Evolutionary conservation across 1,284 basidiomycete genomes (phyloP).

Genomic region (Coriolopsis trogii): DNA sequence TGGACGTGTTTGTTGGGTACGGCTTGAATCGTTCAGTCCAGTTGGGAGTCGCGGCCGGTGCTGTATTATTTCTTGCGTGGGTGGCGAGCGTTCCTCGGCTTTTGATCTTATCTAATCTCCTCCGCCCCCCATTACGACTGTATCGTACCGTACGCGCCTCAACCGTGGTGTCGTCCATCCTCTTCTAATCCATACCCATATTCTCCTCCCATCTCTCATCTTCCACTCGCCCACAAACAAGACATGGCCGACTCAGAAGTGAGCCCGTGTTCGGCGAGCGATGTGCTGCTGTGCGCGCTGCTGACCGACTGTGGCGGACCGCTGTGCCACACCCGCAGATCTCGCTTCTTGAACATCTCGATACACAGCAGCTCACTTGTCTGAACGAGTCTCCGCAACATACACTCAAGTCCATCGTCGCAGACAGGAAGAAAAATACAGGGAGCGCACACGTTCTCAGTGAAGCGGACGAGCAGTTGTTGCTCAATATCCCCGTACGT

Average conservation of each 20-base stretch:
- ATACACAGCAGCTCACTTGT: constrained; percentile 67
- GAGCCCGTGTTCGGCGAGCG: constrained; percentile 1
- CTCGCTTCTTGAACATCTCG: constrained; percentile 65
- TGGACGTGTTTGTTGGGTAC: constrained; percentile 1
- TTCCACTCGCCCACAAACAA: neutral
- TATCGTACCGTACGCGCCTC: constrained; percentile 1
- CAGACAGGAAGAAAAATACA: constrained; percentile 51
- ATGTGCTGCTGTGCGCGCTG: neutral
- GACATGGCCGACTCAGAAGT: constrained; percentile 22
- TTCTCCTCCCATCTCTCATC: neutral
- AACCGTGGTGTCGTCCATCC: constrained; percentile 7
- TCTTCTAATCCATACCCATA: constrained; percentile 19
- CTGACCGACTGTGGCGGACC: neutral
- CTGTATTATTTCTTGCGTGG: constrained; percentile 15
- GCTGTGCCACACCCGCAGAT: constrained; percentile 42
- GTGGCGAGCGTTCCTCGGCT: too few species aligned
- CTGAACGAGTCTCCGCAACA: constrained; percentile 74
- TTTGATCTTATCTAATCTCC: constrained; percentile 33
- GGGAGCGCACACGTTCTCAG: constrained; percentile 61
- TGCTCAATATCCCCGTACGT: constrained; percentile 70
- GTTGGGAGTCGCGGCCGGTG: too few species aligned
- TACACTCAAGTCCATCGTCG: constrained; percentile 62
- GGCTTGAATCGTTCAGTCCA: neutral
- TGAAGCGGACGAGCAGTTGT: constrained; percentile 80
- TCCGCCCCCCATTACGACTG: constrained; percentile 8